Evolutionary conservation across 2,329 filamentous ascomycete species (phyloP), one percentile per base, ranked within the genome.

Genomic region (Trichoderma lentiforme): DNA sequence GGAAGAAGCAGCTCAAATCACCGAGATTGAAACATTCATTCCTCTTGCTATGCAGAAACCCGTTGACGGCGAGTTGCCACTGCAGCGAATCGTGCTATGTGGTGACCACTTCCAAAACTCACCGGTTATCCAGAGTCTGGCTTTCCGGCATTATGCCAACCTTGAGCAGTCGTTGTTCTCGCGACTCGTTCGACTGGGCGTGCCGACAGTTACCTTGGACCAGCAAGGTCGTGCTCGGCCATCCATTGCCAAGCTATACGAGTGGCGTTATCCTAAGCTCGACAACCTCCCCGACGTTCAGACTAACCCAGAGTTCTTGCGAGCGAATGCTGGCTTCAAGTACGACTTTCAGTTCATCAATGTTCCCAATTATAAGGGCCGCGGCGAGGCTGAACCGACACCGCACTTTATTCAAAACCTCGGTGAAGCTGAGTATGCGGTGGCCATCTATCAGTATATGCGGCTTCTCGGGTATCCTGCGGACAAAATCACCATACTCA

Each of bases 1-100:
- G 93, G 96, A 99, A 84, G 96, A 99, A 86, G 95, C 96, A 6
- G 96, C 96, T 14, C 96, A 99, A 79, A 95, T 99, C 78, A 99
- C 95, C 0, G 96, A 99, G 81, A 93, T 98, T 60, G 96, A 99
- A 80, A 97, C 94, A 74, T 98, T 99, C 82, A 94, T 99, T 74
- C 96, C 96, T 0, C 86, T 97, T 68, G 93, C 95, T n/a, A 87
- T 99, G 82, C 97, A 99, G 79, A 93, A 93, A 74, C 89, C 92
- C 24, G 89, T 89, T 75, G 85, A 91, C 66, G 92, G 92, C 39
- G 87, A 93, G 77, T 87, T 93, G 76, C 89, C 91, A 4, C 84
- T 99, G 14, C 94, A 98, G 81, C 88, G 97, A 53, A 91, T 99
- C 6, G 93, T 99, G 3, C 87, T 99, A 3, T 97, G 95, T 72